Conservation (phyloP, 2,329 filamentous ascomycete genomes). For the Alternaria dauci region DNA sequence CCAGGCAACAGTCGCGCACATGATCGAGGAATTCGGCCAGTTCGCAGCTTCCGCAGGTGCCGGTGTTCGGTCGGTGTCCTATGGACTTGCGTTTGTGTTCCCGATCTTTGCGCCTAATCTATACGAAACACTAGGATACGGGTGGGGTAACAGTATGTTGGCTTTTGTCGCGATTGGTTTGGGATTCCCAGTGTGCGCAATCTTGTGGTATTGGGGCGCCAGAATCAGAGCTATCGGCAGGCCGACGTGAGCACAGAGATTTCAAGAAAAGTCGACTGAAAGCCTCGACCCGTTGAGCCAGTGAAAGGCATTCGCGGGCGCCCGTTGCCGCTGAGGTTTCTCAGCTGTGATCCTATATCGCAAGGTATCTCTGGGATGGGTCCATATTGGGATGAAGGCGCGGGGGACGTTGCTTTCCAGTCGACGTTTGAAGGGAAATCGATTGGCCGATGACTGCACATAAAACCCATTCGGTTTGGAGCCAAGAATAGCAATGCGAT, state of each 20-base stretch:
- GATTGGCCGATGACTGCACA: too few species aligned
- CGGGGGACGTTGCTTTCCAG: too few species aligned
- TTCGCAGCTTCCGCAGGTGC: constrained; percentile 23
- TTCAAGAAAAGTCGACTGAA: not conserved
- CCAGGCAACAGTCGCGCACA: constrained; percentile 34
- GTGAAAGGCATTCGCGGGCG: too few species aligned
- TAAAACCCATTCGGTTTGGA: not conserved
- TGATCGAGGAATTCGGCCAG: constrained; percentile 22
- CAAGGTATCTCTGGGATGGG: too few species aligned
- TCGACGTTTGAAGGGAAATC: too few species aligned
- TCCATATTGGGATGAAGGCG: too few species aligned
- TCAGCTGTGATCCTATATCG: too few species aligned
- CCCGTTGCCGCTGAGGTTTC: too few species aligned
- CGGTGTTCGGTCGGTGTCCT: constrained; percentile 11
- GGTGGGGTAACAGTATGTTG: constrained; percentile 44
- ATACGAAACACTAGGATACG: constrained; percentile 46
- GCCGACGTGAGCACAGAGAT: too few species aligned
- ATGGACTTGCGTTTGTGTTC: constrained; percentile 36
- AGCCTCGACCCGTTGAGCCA: too few species aligned
- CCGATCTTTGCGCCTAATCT: constrained; percentile 50
- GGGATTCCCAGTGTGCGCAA: not conserved
- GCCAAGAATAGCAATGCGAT: not conserved
- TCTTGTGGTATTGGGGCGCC: too few species aligned
- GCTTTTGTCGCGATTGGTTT: constrained; percentile 28
- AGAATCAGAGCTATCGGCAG: too few species aligned